Evolutionary conservation across 305 asterid species (phyloP).

Genomic region (Solanum hybrid): DNA sequence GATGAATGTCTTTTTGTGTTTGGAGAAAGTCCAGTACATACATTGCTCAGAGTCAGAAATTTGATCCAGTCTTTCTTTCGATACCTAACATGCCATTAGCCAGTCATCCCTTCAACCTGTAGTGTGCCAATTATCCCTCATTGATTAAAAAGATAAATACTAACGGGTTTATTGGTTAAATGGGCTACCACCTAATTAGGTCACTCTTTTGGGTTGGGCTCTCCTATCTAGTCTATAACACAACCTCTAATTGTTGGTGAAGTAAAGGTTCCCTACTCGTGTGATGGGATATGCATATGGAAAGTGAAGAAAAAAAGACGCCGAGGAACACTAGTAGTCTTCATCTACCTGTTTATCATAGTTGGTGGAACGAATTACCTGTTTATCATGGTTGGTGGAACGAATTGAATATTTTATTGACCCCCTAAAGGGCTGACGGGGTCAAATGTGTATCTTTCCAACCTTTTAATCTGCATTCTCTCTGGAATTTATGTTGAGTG

Average conservation of each 20-base stretch:
- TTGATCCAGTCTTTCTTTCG: background rate
- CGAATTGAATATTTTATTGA: background rate
- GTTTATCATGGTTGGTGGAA: background rate
- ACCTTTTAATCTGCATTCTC: constrained; percentile 1
- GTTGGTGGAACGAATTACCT: background rate
- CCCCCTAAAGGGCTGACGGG: background rate
- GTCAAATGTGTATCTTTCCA: background rate
- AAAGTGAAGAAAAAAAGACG: background rate
- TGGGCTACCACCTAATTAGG: background rate
- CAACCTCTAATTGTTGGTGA: background rate
- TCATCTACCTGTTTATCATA: background rate
- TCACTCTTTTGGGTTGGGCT: background rate
- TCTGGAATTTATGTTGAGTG: background rate
- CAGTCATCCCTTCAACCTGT: background rate
- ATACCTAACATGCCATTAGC: background rate
- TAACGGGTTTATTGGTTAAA: background rate
- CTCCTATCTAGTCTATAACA: background rate
- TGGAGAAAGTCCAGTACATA: background rate
- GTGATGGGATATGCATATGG: background rate
- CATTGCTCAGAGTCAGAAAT: background rate
- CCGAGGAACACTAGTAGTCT: background rate
- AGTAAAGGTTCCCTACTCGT: background rate
- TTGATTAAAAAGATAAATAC: background rate
- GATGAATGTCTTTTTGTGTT: background rate
- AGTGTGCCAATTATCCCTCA: background rate